Base-by-base conservation (phyloP, 192 early-diverging fungal species). In the Coemansia sp. region DNA sequence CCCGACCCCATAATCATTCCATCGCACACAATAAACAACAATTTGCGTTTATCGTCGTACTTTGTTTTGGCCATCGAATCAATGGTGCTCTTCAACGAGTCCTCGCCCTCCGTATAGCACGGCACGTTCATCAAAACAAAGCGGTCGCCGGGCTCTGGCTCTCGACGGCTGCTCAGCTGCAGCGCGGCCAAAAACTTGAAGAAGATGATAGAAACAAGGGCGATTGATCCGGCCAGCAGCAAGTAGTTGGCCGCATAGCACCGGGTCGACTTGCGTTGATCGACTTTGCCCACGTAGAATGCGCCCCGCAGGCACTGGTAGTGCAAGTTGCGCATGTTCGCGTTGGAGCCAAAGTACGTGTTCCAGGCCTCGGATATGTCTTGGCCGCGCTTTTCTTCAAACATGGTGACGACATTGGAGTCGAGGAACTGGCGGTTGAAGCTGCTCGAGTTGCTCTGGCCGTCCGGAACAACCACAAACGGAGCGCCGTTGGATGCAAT, bases 21-120 rank as follows among this genome's bases (percentile, higher is more conserved):
- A 74, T 98, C 96, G 56, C 90, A 90, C 46, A 98, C 85, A 46
- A 98, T 87, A 70, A 98, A 97, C 44, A 98, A 66, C 24, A 98
- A 82, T 74, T 96, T 98, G 73, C 94, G 89, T 80, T 94, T 95
- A 80, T 98, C 96, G 63, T 96, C 96, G 70, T 98, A 98, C 56
- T 90, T 85, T 36, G 95, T 82, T 20, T 79, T 86, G 3, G 92
- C 90, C 61, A 98, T 76, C 6, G 96, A 98, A 66, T 98, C 88
- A 53, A 98, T 81, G 0, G 96, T 98, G 71, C 89, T 92, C 26
- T 87, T 79, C 15, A 98, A 76, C 0, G 96, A 97, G 44, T 87
- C 90, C 63, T 98, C 96, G 54, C 90, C 91, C 76, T 98, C 96
- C 5, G 95, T 97, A 78, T 98, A 98, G 76, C 94, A 97, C 9